Conservation (phyloP, 192 early-diverging fungal genomes). For the Umbelopsis isabellina region DNA sequence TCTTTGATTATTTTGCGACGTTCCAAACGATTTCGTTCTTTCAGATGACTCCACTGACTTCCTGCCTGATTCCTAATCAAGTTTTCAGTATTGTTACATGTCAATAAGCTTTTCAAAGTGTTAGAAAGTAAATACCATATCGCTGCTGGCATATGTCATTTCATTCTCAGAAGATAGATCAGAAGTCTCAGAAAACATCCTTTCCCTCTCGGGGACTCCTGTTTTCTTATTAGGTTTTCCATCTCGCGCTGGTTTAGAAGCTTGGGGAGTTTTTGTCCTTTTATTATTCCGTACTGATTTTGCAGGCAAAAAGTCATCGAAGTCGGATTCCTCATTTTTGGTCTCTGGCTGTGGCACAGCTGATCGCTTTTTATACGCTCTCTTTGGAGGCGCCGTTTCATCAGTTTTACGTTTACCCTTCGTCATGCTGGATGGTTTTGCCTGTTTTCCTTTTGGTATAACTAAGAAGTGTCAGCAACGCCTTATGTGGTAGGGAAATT, state of each 20-base stretch:
- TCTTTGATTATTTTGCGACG: background rate
- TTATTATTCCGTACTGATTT: background rate
- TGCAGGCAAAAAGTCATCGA: slow-evolving; percentile 1
- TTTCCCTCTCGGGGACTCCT: background rate
- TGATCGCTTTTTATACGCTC: slow-evolving; percentile 5
- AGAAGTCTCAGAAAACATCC: background rate
- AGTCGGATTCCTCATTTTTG: background rate
- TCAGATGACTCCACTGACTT: background rate
- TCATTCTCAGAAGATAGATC: slow-evolving; percentile 28
- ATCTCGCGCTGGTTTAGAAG: background rate
- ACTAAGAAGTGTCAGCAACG: background rate
- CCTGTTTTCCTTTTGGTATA: background rate
- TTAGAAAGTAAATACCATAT: background rate
- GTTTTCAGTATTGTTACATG: background rate
- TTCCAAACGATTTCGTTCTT: background rate
- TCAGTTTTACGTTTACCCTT: slow-evolving; percentile 16
- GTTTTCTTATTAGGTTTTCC: background rate
- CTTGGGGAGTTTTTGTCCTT: background rate
- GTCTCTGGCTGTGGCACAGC: background rate
- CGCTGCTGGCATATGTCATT: background rate
- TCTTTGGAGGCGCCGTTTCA: background rate
- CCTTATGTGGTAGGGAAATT: background rate
- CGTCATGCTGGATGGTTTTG: slow-evolving; percentile 6
- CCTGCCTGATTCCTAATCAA: background rate
- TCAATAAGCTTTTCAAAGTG: background rate